A percentile compares a stretch with the other conserved stretches of the same genome.
These are phyloP conservation scores for Colletotrichum tropicicola DNA, from an alignment of 2,329 filamentous ascomycete genomes.

Conservation along the genomic window DNA sequence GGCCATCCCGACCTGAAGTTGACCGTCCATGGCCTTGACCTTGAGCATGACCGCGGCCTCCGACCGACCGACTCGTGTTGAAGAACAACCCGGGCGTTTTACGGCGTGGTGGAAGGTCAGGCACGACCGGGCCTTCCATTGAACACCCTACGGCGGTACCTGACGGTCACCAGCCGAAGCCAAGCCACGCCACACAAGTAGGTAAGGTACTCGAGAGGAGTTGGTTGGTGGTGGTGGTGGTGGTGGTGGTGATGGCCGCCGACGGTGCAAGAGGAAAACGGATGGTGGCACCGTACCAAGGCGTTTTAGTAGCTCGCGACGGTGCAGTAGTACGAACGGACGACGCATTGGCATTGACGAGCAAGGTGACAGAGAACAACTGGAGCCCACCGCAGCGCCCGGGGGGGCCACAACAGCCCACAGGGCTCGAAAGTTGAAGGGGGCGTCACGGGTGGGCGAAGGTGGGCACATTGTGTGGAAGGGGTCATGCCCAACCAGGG, in stretches of 20 bases:
- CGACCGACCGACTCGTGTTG: slow-evolving; percentile 9
- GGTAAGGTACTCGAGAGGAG: too few species aligned
- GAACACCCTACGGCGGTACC: not conserved
- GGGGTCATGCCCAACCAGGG: slow-evolving; percentile 4
- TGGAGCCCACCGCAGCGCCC: slow-evolving; percentile 1
- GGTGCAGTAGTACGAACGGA: not conserved
- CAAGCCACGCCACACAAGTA: slow-evolving; percentile 17
- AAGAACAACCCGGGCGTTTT: not conserved
- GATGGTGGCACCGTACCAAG: slow-evolving; percentile 9
- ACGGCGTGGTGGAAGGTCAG: not conserved
- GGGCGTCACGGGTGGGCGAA: not conserved
- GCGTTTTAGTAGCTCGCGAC: not conserved
- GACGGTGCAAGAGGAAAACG: slow-evolving; percentile 15
- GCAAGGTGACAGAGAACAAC: slow-evolving; percentile 23
- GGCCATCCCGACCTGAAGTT: slow-evolving; percentile 17
- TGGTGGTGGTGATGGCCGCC: too few species aligned
- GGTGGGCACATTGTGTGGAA: not conserved
- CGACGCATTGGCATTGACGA: slow-evolving; percentile 15
- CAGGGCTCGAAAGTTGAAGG: slow-evolving; percentile 3
- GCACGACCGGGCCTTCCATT: not conserved
- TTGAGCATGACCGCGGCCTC: too few species aligned
- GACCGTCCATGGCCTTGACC: not conserved
- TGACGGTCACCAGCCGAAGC: slow-evolving; percentile 1
- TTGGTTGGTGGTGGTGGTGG: not conserved
- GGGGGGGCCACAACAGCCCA: not conserved